These are phyloP conservation scores for Dactylellina sp. DNA, from an alignment of 2,329 filamentous ascomycete species.

Conservation along the genomic window DNA sequence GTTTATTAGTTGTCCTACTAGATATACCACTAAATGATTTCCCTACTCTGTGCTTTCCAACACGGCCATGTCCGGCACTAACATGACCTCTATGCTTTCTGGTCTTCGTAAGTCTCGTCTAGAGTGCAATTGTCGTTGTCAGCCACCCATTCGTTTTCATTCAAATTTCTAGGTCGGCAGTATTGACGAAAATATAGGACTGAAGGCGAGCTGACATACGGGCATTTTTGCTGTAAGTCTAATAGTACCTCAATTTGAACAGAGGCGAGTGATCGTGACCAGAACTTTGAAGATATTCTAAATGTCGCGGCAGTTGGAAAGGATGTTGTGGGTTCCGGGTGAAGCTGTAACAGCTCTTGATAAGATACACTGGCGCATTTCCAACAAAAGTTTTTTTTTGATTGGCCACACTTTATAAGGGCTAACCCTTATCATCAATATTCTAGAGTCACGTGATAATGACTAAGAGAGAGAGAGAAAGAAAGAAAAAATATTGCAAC, in stretches of 20 bases:
- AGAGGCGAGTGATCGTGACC: constrained; percentile 2
- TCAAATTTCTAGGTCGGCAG: constrained; percentile 4
- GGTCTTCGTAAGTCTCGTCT: constrained; percentile 61
- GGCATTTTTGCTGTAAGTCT: constrained; percentile 37
- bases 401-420: too few species aligned
- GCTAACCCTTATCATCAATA: too few species aligned
- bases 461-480: too few species aligned
- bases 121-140: constrained; percentile 42
- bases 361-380: too few species aligned
- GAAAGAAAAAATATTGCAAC: too few species aligned
- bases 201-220: constrained; percentile 37
- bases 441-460: too few species aligned
- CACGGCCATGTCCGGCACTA: constrained; percentile 95
- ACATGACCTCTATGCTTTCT: constrained; percentile 83
- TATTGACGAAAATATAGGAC: constrained; percentile 15
- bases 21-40: background rate
- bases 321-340: constrained; percentile 32
- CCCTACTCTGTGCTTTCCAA: constrained; percentile 67
- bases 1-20: constrained; percentile 12
- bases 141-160: constrained; percentile 35
- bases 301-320: constrained; percentile 17
- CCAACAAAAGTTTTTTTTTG: too few species aligned
- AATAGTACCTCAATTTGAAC: constrained; percentile 13
- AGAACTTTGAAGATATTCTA: background rate
- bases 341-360: too few species aligned